Percentiles rank a stretch among this genome's conserved stretches.
phyloP scores from a whole-genome alignment of 2,329 filamentous ascomycete genomes.

The Aspergillus jensenii region DNA sequence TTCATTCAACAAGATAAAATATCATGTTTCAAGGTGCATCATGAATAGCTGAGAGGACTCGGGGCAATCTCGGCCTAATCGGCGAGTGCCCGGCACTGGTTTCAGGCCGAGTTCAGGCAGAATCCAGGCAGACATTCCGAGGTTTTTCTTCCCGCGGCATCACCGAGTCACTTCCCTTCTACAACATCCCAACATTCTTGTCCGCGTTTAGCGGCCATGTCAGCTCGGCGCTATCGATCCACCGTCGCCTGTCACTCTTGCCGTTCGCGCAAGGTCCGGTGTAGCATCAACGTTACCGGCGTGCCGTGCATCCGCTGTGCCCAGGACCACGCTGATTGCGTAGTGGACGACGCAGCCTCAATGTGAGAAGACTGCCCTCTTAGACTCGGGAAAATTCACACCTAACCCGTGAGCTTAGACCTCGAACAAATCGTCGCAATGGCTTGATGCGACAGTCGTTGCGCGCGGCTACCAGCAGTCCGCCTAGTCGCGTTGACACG shows the following conservation, averaged over 20 bases:
- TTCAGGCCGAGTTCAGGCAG: too few relatives aligned
- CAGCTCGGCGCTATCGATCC: slow-evolving; percentile 15
- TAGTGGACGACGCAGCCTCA: slow-evolving; percentile 16
- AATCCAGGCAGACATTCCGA: background rate
- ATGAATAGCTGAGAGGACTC: too few relatives aligned
- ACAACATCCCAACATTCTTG: background rate
- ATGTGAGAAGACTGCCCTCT: background rate
- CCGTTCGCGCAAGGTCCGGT: slow-evolving; percentile 26
- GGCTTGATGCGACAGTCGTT: slow-evolving; percentile 4
- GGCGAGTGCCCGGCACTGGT: too few relatives aligned
- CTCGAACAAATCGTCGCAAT: background rate
- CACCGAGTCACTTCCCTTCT: background rate
- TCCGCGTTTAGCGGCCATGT: background rate
- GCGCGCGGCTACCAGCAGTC: slow-evolving; percentile 10
- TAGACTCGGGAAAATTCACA: background rate
- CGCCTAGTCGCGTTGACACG: background rate
- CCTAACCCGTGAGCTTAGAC: background rate
- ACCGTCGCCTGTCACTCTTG: slow-evolving; percentile 18
- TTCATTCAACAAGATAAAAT: too few relatives aligned
- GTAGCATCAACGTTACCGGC: slow-evolving; percentile 25
- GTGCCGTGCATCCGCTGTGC: slow-evolving; percentile 31
- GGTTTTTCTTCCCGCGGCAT: slow-evolving; percentile 1
- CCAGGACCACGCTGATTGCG: slow-evolving; percentile 27
- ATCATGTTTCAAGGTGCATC: too few relatives aligned
- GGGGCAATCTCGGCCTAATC: too few relatives aligned